Conservation (phyloP, 495 filamentous ascomycete species). For the Neurospora cerealis region DNA sequence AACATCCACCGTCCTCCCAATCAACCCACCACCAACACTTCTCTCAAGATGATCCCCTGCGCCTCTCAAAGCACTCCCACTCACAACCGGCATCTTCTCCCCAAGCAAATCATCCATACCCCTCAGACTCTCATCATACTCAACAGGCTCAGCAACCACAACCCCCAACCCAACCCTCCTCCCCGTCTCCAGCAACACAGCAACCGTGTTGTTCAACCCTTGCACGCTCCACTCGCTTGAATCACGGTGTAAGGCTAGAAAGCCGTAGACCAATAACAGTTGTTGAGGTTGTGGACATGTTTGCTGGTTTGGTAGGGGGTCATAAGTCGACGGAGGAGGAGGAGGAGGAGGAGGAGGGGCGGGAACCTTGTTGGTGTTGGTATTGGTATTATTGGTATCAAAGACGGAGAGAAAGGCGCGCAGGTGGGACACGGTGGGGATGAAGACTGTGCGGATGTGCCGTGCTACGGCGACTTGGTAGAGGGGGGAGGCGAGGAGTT, state of each 20-base stretch:
- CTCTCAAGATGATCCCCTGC: slow-evolving; percentile 35
- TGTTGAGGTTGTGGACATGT: background rate
- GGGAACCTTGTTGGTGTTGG: slow-evolving; percentile 11
- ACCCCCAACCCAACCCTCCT: slow-evolving; percentile 24
- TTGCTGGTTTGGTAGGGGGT: background rate
- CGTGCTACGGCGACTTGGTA: slow-evolving; percentile 57
- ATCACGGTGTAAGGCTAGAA: slow-evolving; percentile 55
- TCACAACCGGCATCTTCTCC: slow-evolving; percentile 53
- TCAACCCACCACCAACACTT: slow-evolving; percentile 37
- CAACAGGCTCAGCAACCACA: slow-evolving; percentile 24
- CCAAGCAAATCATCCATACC: slow-evolving; percentile 33
- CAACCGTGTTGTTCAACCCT: slow-evolving; percentile 61
- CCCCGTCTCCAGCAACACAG: slow-evolving; percentile 58
- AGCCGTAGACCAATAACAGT: slow-evolving; percentile 53
- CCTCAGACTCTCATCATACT: background rate
- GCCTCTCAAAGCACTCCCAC: slow-evolving; percentile 40
- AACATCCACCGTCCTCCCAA: slow-evolving; percentile 57
- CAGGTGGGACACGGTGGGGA: slow-evolving; percentile 63
- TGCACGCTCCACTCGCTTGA: slow-evolving; percentile 80
- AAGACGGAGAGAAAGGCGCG: slow-evolving; percentile 62
- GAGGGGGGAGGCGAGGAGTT: slow-evolving; percentile 54
- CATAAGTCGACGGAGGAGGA: background rate
- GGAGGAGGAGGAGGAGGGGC: slow-evolving; percentile 10
- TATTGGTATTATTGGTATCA: slow-evolving; percentile 17
- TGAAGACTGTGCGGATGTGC: slow-evolving; percentile 57